Conservation (phyloP, 192 early-diverging fungal species). For the Linnemannia zychae region DNA sequence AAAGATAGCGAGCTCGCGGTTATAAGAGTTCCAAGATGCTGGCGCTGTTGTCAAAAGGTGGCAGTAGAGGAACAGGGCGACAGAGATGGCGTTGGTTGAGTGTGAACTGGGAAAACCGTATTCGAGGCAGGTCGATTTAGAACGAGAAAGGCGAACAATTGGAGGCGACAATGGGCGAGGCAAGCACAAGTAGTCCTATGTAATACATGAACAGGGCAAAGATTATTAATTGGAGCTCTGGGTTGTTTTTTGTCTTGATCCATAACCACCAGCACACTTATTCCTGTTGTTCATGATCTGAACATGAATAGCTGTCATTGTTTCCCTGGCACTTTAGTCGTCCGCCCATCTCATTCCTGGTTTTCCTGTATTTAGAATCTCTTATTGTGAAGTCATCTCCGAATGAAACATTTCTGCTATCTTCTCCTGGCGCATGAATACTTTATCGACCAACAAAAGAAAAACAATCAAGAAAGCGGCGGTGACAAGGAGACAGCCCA, state of each 20-base stretch:
- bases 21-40: conserved; percentile 55
- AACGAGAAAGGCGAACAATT: conserved; percentile 78
- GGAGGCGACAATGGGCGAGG: conserved; percentile 89
- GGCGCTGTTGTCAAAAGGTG: conserved; percentile 58
- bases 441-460: neutral
- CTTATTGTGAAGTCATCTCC: neutral
- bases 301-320: neutral
- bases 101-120: conserved; percentile 96
- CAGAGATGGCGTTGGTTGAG: conserved; percentile 85
- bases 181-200: conserved; percentile 86
- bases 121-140: conserved; percentile 77
- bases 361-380: neutral
- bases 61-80: conserved; percentile 71
- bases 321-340: too few relatives aligned
- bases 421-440: neutral
- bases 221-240: neutral
- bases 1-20: conserved; percentile 54
- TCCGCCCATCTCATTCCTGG: neutral
- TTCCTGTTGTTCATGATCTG: neutral
- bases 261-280: too few relatives aligned
- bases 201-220: neutral
- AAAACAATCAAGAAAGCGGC: neutral
- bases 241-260: neutral
- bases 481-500: neutral
- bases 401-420: neutral